These are phyloP conservation scores for Leccinum disarticulatum DNA, from an alignment of 768 basidiomycete genomes.

Conservation along the genomic window DNA sequence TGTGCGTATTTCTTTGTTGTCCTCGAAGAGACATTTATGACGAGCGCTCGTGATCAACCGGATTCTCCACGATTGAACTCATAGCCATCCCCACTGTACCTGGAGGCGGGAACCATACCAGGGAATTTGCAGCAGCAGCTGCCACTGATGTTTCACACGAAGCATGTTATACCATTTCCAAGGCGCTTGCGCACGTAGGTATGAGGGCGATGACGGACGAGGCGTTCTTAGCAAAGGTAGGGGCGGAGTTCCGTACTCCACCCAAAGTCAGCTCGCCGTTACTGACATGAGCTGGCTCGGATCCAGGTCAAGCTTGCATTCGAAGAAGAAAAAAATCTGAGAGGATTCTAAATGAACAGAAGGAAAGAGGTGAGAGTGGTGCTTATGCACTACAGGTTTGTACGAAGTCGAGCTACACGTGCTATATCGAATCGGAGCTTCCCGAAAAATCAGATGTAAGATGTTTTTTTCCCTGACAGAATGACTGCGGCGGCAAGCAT, in stretches of 20 bases:
- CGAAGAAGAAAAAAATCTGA: conserved; percentile 41
- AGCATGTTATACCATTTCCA: conserved; percentile 65
- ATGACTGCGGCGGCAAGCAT: background rate
- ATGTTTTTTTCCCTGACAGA: background rate
- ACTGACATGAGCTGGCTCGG: background rate
- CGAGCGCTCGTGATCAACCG: background rate
- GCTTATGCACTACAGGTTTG: background rate
- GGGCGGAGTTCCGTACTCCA: conserved; percentile 1
- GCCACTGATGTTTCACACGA: conserved; percentile 60
- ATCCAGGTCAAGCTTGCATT: conserved; percentile 49
- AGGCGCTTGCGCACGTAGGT: conserved; percentile 69
- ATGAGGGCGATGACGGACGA: conserved; percentile 70
- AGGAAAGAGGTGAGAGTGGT: background rate
- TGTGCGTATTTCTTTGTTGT: conserved; percentile 21
- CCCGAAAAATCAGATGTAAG: background rate
- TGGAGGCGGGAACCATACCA: conserved; percentile 79
- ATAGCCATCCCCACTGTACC: conserved; percentile 72
- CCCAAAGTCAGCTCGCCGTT: background rate
- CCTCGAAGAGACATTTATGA: background rate
- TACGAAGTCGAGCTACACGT: background rate
- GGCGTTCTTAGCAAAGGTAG: conserved; percentile 56
- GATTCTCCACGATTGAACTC: background rate
- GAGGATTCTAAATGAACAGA: conserved; percentile 5
- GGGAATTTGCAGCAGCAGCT: conserved; percentile 63
- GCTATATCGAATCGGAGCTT: background rate